Evolutionary conservation across 2,329 filamentous ascomycete genomes (phyloP).

Genomic region (Alternaria atra): DNA sequence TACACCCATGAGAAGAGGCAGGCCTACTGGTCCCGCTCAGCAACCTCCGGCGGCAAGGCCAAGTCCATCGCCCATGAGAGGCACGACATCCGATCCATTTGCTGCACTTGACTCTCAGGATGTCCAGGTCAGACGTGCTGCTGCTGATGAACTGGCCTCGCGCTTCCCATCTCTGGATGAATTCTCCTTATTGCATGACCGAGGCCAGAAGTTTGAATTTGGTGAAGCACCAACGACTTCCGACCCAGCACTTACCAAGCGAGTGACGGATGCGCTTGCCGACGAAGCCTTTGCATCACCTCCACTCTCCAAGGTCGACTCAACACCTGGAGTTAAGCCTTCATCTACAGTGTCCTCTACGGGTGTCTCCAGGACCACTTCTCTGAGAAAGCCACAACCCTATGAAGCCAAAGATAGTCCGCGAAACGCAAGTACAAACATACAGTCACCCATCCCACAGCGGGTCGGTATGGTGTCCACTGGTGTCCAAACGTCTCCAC

Average conservation of each 20-base stretch:
- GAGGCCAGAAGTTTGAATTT: constrained; percentile 85
- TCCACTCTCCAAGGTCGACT: constrained; percentile 38
- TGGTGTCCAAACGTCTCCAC: constrained; percentile 81
- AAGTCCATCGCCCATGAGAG: constrained; percentile 74
- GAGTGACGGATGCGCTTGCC: constrained; percentile 78
- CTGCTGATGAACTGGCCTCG: constrained; percentile 80
- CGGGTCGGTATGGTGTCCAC: constrained; percentile 69
- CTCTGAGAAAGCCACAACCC: constrained; percentile 42
- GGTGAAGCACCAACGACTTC: constrained; percentile 55
- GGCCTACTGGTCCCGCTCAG: constrained; percentile 67
- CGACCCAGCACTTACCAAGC: constrained; percentile 64
- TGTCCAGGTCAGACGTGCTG: constrained; percentile 56
- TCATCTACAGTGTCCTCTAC: constrained; percentile 43
- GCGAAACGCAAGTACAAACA: constrained; percentile 36
- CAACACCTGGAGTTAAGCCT: constrained; percentile 40
- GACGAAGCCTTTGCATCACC: constrained; percentile 80
- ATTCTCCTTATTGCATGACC: constrained; percentile 88
- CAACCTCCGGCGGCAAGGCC: constrained; percentile 60
- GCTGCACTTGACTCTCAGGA: constrained; percentile 81
- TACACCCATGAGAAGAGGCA: constrained; percentile 89
- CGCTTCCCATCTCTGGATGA: constrained; percentile 92
- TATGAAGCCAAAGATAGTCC: constrained; percentile 34
- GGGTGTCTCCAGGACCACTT: constrained; percentile 43
- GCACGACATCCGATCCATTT: constrained; percentile 82
- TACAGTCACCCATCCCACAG: constrained; percentile 59